A percentile compares a stretch with the other conserved stretches of the same genome.
These are phyloP conservation scores for Davidsoniella virescens DNA, from an alignment of 2,329 filamentous ascomycete genomes.

Conservation along the genomic window DNA sequence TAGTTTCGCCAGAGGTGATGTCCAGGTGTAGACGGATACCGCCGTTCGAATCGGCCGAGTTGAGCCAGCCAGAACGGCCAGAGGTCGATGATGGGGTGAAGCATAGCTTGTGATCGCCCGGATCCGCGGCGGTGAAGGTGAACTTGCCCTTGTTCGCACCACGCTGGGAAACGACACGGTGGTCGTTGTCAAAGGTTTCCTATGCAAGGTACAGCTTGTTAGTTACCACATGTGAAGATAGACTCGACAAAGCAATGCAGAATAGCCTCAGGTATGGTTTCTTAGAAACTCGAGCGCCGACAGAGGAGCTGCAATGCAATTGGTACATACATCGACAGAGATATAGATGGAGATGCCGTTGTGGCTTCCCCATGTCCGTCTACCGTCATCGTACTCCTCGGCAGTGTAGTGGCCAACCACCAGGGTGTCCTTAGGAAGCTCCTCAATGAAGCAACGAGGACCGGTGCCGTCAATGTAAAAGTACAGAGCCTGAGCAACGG, in stretches of 20 bases:
- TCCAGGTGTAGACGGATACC: conserved; percentile 76
- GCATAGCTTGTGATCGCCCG: conserved; percentile 92
- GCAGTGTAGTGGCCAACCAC: conserved; percentile 87
- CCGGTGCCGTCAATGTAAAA: conserved; percentile 81
- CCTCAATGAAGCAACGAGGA: conserved; percentile 95
- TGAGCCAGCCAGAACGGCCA: conserved; percentile 56
- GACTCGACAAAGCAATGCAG: background rate
- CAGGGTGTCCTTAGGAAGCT: conserved; percentile 90
- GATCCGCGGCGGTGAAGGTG: conserved; percentile 86
- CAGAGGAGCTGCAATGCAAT: background rate
- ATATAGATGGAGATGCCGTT: conserved; percentile 70
- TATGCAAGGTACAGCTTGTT: conserved; percentile 19
- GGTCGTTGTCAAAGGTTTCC: conserved; percentile 94
- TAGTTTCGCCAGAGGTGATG: conserved; percentile 86
- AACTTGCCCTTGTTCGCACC: conserved; percentile 65
- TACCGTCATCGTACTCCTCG: conserved; percentile 63
- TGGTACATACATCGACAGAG: conserved; percentile 56
- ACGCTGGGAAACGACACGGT: conserved; percentile 82
- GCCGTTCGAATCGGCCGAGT: conserved; percentile 45
- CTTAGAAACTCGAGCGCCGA: background rate
- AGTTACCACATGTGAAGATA: background rate
- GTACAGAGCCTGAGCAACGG: conserved; percentile 66
- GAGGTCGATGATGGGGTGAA: conserved; percentile 70
- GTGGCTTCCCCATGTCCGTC: conserved; percentile 53
- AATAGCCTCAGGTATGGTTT: background rate